phyloP scores from a whole-genome alignment of 805 yeast species.

The Lipomyces japonicus region DNA sequence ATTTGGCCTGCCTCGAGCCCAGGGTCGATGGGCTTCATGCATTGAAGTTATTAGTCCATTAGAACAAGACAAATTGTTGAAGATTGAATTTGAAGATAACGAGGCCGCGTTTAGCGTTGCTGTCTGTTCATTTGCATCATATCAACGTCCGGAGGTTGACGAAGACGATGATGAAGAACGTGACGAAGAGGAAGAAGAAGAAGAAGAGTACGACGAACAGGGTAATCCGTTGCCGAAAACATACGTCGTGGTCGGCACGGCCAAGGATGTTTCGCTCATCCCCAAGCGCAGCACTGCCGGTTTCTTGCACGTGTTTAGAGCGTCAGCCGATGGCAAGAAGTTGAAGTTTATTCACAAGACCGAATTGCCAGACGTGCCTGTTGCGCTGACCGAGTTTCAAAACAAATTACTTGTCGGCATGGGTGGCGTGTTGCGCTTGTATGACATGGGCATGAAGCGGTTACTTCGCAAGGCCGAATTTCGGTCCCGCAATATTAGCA shows the following conservation, averaged over 20 bases:
- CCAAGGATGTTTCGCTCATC: constrained; percentile 31
- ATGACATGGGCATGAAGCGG: constrained; percentile 75
- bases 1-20: constrained; percentile 42
- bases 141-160: constrained; percentile 7
- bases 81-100: constrained; percentile 44
- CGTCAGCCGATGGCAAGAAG: constrained; percentile 38
- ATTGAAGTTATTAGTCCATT: constrained; percentile 47
- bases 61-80: constrained; percentile 40
- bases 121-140: constrained; percentile 34
- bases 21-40: constrained; percentile 50
- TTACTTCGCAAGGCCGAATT: constrained; percentile 62
- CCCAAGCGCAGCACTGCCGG: constrained; percentile 30
- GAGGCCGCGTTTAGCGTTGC: constrained; percentile 46
- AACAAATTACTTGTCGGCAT: constrained; percentile 61
- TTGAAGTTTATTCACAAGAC: constrained; percentile 61
- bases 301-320: constrained; percentile 34
- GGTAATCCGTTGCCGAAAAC: constrained; percentile 17
- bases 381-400: constrained; percentile 52
- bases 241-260: constrained; percentile 34
- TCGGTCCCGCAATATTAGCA: constrained; percentile 43
- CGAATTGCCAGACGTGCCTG: constrained; percentile 45
- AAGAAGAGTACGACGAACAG: constrained; percentile 19
- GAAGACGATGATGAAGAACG: constrained; percentile 13
- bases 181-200: constrained; percentile 5
- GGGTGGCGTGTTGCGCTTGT: constrained; percentile 52